phyloP scores from a whole-genome alignment of 2,329 filamentous ascomycete species.

The Sclerotinia sclerotiorum region DNA sequence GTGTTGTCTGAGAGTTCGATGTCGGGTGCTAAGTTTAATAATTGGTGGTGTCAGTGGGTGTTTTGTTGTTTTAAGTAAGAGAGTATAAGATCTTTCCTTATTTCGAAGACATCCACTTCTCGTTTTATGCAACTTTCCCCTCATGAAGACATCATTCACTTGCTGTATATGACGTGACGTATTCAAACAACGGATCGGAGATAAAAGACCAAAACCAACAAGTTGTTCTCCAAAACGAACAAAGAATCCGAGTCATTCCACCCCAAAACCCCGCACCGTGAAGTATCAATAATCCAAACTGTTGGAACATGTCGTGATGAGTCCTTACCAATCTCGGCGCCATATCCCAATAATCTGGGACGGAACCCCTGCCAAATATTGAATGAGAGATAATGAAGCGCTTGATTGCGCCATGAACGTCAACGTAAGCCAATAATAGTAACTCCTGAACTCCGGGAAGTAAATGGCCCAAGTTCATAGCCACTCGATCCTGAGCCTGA shows the following conservation, averaged over 20 bases:
- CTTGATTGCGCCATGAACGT: background rate
- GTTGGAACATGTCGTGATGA: background rate
- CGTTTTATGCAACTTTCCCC: background rate
- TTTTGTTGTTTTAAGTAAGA: constrained; percentile 3
- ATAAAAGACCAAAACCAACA: background rate
- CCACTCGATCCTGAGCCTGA: background rate
- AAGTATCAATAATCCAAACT: background rate
- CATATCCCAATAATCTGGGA: background rate
- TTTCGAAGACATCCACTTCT: background rate
- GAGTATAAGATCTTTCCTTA: background rate
- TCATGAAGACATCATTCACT: background rate
- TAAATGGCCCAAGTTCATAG: background rate
- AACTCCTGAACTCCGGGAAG: constrained; percentile 1
- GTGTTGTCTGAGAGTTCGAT: background rate
- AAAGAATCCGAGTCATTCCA: too few species aligned
- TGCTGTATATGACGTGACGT: background rate
- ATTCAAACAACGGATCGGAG: background rate
- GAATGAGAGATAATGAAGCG: background rate
- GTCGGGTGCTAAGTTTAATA: background rate
- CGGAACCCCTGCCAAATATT: background rate
- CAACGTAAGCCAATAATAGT: background rate
- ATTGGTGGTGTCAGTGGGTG: too few species aligned
- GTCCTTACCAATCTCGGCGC: background rate
- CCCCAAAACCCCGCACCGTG: too few species aligned
- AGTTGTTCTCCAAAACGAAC: background rate